A percentile compares a stretch with the other conserved stretches of the same genome.
These are phyloP conservation scores for Lignosus rhinocerotis DNA, from an alignment of 1,284 basidiomycete genomes.

Conservation along the genomic window DNA sequence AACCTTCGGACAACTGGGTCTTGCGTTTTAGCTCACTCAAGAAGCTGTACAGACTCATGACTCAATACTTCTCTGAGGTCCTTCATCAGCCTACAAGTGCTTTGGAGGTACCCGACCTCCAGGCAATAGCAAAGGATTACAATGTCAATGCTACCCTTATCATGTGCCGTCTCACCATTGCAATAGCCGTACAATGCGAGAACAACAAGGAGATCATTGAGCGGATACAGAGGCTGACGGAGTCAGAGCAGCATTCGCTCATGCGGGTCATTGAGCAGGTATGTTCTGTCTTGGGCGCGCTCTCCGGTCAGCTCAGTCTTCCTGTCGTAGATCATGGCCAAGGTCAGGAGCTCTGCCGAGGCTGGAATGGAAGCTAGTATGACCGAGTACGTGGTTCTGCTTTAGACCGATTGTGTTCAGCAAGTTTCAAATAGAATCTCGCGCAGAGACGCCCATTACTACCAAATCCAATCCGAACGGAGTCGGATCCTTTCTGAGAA, in stretches of 20 bases:
- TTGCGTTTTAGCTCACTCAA: conserved; percentile 84
- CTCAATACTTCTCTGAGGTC: conserved; percentile 83
- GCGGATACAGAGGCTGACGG: conserved; percentile 78
- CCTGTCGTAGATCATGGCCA: conserved; percentile 66
- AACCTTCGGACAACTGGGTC: conserved; percentile 85
- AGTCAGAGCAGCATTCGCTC: conserved; percentile 78
- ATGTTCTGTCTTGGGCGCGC: background rate
- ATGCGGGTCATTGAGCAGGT: conserved; percentile 90
- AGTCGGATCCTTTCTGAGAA: conserved; percentile 76
- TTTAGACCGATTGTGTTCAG: background rate
- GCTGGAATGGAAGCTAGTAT: conserved; percentile 56
- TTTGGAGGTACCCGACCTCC: conserved; percentile 80
- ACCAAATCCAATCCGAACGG: conserved; percentile 78
- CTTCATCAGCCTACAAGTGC: conserved; percentile 72
- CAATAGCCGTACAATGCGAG: conserved; percentile 90
- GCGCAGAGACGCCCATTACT: conserved; percentile 80
- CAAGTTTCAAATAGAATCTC: background rate
- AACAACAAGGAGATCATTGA: conserved; percentile 82
- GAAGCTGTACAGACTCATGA: conserved; percentile 83
- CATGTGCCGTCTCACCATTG: conserved; percentile 85
- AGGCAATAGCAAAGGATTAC: conserved; percentile 78
- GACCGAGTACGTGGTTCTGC: conserved; percentile 63
- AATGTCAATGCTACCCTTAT: conserved; percentile 66
- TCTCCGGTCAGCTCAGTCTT: background rate
- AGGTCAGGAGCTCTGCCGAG: conserved; percentile 51